phyloP scores from a whole-genome alignment of 2,329 filamentous ascomycete genomes.

The Aureobasidium sp. region DNA sequence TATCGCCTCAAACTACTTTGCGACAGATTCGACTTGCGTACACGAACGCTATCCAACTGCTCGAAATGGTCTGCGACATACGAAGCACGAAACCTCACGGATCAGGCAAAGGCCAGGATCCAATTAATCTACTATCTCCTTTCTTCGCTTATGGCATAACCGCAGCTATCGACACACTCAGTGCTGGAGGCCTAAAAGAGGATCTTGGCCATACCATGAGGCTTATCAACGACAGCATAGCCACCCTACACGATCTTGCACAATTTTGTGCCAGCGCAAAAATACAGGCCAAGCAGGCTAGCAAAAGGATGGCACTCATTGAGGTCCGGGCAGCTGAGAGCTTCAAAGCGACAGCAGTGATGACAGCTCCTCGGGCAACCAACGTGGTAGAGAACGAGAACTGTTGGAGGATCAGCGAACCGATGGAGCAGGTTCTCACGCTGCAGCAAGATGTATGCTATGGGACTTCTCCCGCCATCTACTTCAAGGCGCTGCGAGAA shows the following conservation, averaged over 20 bases:
- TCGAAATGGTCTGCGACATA: slow-evolving; percentile 40
- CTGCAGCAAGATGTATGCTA: slow-evolving; percentile 27
- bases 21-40: slow-evolving; percentile 42
- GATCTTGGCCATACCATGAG: slow-evolving; percentile 1
- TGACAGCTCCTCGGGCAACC: not conserved
- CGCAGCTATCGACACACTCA: slow-evolving; percentile 58
- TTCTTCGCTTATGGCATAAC: slow-evolving; percentile 55
- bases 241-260: not conserved
- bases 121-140: slow-evolving; percentile 28
- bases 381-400: not conserved
- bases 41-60: slow-evolving; percentile 44
- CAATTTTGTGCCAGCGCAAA: slow-evolving; percentile 10
- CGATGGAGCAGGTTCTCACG: slow-evolving; percentile 22
- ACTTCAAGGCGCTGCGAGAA: slow-evolving; percentile 19
- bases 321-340: not conserved
- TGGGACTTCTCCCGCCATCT: slow-evolving; percentile 20
- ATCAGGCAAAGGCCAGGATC: slow-evolving; percentile 6
- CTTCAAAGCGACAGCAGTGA: not conserved
- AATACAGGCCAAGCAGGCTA: not conserved
- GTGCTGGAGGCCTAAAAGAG: slow-evolving; percentile 42
- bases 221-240: not conserved
- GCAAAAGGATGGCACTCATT: slow-evolving; percentile 8
- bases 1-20: slow-evolving; percentile 33
- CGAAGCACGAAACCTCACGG: slow-evolving; percentile 17
- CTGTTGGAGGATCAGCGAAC: slow-evolving; percentile 24